Evolutionary conservation across 305 asterid species (phyloP).

Genomic region (Solanum aculeatissimum): DNA sequence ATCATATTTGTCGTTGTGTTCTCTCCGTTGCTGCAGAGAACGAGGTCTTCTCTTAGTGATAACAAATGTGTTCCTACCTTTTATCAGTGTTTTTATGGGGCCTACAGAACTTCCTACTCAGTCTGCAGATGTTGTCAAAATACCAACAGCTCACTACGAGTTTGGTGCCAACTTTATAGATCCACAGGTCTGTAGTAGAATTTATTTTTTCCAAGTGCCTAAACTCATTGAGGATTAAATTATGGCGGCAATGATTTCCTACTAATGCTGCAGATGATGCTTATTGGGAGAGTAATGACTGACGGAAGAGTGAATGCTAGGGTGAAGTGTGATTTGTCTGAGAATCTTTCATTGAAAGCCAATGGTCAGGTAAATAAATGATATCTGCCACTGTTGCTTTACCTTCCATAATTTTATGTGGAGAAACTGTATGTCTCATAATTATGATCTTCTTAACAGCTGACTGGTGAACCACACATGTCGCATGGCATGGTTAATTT

Average conservation of each 20-base stretch:
- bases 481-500: conserved; percentile 82
- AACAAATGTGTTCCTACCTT: background rate
- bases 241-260: conserved; percentile 5
- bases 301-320: conserved; percentile 96
- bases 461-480: conserved; percentile 85
- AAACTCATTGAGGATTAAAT: conserved; percentile 6
- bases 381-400: conserved; percentile 4
- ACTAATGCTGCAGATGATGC: conserved; percentile 60
- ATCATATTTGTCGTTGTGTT: background rate
- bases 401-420: background rate
- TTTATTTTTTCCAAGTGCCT: background rate
- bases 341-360: conserved; percentile 73
- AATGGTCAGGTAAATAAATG: conserved; percentile 59
- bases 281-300: conserved; percentile 76
- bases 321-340: conserved; percentile 78
- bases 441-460: conserved; percentile 31
- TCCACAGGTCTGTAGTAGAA: conserved; percentile 51
- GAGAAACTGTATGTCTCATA: background rate
- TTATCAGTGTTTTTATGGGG: conserved; percentile 84
- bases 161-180: conserved; percentile 90
- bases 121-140: conserved; percentile 70
- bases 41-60: background rate
- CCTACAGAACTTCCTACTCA: conserved; percentile 90
- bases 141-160: conserved; percentile 86
- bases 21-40: background rate